Conservation (phyloP, 495 filamentous ascomycete genomes). For the Aspergillus egyptiacus region DNA sequence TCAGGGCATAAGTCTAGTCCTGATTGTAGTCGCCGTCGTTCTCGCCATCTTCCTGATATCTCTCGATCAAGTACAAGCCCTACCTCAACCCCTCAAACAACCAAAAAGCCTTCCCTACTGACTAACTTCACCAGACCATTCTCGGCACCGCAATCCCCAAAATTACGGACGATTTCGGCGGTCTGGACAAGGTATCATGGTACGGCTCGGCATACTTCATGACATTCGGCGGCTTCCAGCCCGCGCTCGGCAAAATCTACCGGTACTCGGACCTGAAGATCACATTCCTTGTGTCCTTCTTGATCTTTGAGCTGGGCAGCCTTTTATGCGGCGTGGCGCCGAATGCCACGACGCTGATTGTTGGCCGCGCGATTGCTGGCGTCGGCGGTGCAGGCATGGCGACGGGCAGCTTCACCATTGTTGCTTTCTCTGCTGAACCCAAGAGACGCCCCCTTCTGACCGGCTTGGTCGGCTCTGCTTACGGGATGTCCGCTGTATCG, state of each 20-base stretch:
- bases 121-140: background rate
- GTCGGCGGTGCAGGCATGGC: conserved; percentile 41
- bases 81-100: background rate
- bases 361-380: conserved; percentile 68
- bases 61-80: conserved; percentile 1
- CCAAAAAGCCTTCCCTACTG: too few relatives aligned
- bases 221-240: conserved; percentile 36
- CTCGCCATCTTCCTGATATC: background rate
- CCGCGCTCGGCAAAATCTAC: conserved; percentile 38
- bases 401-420: conserved; percentile 22
- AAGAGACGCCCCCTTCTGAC: conserved; percentile 56
- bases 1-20: background rate
- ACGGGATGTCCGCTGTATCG: conserved; percentile 59
- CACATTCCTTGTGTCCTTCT: conserved; percentile 1
- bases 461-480: conserved; percentile 60
- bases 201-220: conserved; percentile 48
- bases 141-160: conserved; percentile 14
- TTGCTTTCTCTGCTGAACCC: conserved; percentile 45
- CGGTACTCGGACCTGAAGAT: conserved; percentile 27
- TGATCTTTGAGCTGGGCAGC: conserved; percentile 10
- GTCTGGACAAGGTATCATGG: conserved; percentile 42
- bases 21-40: background rate
- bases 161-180: conserved; percentile 24
- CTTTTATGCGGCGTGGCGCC: conserved; percentile 22
- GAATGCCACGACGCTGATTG: conserved; percentile 45